A percentile compares a stretch with the other conserved stretches of the same genome.
Evolutionary conservation across 768 basidiomycete species (phyloP).

Genomic region (Artomyces pyxidatus): DNA sequence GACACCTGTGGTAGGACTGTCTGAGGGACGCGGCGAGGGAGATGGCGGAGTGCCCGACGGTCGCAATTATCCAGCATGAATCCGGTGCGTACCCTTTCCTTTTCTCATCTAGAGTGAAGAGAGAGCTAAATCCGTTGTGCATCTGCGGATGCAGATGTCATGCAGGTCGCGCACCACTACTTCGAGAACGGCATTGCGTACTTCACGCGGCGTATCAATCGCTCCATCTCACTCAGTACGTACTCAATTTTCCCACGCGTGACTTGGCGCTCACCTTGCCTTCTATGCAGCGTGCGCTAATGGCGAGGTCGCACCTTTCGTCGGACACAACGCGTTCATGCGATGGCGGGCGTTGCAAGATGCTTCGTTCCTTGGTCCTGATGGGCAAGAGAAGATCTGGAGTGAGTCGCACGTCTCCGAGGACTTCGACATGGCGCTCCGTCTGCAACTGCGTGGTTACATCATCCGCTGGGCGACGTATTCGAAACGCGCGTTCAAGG

Average conservation of each 20-base stretch:
- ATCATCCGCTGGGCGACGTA: slow-evolving; percentile 71
- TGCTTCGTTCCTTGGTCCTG: slow-evolving; percentile 42
- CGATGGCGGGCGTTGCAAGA: slow-evolving; percentile 55
- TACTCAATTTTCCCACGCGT: neutral
- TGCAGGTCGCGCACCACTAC: slow-evolving; percentile 50
- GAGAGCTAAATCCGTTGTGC: slow-evolving; percentile 24
- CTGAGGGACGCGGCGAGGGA: slow-evolving; percentile 45
- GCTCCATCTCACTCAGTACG: slow-evolving; percentile 29
- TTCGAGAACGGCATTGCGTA: slow-evolving; percentile 40
- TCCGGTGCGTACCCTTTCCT: slow-evolving; percentile 24
- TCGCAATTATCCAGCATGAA: slow-evolving; percentile 45
- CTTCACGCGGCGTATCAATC: slow-evolving; percentile 44
- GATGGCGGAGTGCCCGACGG: slow-evolving; percentile 38
- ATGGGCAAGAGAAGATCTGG: slow-evolving; percentile 49
- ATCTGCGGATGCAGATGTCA: slow-evolving; percentile 36
- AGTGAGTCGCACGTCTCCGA: slow-evolving; percentile 61
- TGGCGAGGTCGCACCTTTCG: slow-evolving; percentile 36
- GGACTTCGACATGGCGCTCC: slow-evolving; percentile 62
- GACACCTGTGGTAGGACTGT: slow-evolving; percentile 29
- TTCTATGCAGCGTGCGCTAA: slow-evolving; percentile 28
- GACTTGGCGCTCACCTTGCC: neutral
- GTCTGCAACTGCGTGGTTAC: slow-evolving; percentile 46
- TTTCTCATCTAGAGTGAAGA: neutral
- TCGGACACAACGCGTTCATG: slow-evolving; percentile 43
- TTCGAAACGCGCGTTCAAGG: slow-evolving; percentile 77